Conservation (phyloP, 768 basidiomycete species). For the Pleurotus sapidus region DNA sequence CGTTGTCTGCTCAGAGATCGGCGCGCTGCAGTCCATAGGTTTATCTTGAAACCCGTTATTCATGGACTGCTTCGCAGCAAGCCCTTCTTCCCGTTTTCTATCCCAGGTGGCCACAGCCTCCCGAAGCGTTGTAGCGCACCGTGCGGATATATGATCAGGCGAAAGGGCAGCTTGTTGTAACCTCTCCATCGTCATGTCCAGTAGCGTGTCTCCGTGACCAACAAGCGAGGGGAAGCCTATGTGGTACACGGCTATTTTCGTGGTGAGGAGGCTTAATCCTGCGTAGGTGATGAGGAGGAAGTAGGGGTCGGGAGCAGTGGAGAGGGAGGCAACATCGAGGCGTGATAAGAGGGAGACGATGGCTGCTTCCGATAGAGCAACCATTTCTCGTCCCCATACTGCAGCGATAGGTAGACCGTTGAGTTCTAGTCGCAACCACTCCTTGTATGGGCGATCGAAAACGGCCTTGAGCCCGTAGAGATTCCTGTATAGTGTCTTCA, state of each 20-base stretch:
- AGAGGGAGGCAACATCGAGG: slow-evolving; percentile 28
- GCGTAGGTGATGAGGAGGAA: slow-evolving; percentile 32
- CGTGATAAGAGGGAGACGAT: slow-evolving; percentile 28
- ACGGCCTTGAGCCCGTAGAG: slow-evolving; percentile 21
- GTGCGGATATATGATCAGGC: slow-evolving; percentile 26
- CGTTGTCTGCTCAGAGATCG: too few species aligned
- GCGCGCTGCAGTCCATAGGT: not conserved
- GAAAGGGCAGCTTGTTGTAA: slow-evolving; percentile 30
- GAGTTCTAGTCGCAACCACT: slow-evolving; percentile 28
- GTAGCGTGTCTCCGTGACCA: slow-evolving; percentile 33
- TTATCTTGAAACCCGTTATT: not conserved
- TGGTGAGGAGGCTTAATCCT: slow-evolving; percentile 38
- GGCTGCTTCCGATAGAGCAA: slow-evolving; percentile 33
- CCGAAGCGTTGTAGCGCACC: not conserved
- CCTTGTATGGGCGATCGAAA: slow-evolving; percentile 18
- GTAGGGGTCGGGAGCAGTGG: slow-evolving; percentile 35
- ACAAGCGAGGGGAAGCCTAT: slow-evolving; percentile 27
- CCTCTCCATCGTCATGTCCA: slow-evolving; percentile 30
- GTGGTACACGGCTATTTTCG: slow-evolving; percentile 39
- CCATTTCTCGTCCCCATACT: slow-evolving; percentile 35
- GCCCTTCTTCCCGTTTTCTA: not conserved
- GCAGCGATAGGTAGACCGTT: slow-evolving; percentile 29
- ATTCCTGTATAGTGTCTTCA: slow-evolving; percentile 34
- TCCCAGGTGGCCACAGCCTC: not conserved
- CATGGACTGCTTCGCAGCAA: not conserved